phyloP scores from a whole-genome alignment of 202 grass and related monocot species.

The Zizania palustris region DNA sequence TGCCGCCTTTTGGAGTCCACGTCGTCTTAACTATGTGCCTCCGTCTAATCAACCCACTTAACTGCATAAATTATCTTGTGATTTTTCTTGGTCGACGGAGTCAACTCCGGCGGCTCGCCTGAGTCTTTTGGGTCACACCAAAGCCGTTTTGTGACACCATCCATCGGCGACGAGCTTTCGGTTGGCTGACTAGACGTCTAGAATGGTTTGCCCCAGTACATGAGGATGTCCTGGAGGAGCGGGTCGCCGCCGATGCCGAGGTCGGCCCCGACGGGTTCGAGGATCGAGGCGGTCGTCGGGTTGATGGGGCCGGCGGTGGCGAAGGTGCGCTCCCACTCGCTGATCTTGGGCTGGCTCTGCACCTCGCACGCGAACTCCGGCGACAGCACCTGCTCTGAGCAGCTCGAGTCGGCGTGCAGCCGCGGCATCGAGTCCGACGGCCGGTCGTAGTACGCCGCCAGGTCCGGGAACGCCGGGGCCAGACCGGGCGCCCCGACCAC shows the following conservation, averaged over 20 bases:
- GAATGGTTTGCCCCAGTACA: constrained; percentile 91
- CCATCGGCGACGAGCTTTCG: not conserved
- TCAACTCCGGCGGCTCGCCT: constrained; percentile 51
- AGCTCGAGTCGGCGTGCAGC: constrained; percentile 84
- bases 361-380: constrained; percentile 64
- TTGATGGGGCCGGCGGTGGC: constrained; percentile 49
- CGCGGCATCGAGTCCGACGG: constrained; percentile 81
- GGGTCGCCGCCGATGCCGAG: constrained; percentile 50
- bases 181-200: constrained; percentile 7
- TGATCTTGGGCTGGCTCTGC: constrained; percentile 82
- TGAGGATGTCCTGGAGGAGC: constrained; percentile 87
- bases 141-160: not conserved
- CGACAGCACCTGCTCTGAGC: constrained; percentile 80
- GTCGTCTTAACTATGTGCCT: too few species aligned
- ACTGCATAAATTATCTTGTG: too few species aligned
- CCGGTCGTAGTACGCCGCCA: constrained; percentile 66
- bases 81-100: not conserved
- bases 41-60: too few species aligned
- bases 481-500: not conserved
- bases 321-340: constrained; percentile 80
- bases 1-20: constrained; percentile 38
- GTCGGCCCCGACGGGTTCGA: constrained; percentile 25
- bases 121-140: constrained; percentile 30
- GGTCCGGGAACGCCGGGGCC: constrained; percentile 38
- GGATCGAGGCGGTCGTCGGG: constrained; percentile 45